Conservation (phyloP, 1,284 basidiomycete genomes). For the Xerocomus cyaneibrunnescens region DNA sequence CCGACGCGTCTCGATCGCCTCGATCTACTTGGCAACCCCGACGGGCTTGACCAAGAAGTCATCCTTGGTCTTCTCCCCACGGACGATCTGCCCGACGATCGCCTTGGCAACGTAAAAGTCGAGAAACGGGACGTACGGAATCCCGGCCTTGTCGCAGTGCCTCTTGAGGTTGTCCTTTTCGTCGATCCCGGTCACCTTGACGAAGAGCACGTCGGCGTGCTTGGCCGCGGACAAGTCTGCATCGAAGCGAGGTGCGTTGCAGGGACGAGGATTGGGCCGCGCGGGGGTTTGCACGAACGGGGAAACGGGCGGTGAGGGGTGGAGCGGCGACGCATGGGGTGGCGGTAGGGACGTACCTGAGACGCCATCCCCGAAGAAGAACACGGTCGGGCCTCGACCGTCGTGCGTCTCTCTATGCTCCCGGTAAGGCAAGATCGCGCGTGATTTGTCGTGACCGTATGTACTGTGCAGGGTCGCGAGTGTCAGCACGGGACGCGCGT, state of each 20-base stretch:
- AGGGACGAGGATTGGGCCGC: neutral
- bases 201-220: constrained; percentile 89
- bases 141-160: constrained; percentile 71
- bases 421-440: constrained; percentile 83
- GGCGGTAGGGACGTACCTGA: constrained; percentile 55
- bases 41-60: constrained; percentile 22
- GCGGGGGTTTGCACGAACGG: neutral
- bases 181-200: constrained; percentile 75
- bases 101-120: constrained; percentile 46
- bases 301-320: neutral
- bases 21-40: neutral
- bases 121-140: constrained; percentile 65
- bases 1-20: neutral
- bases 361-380: constrained; percentile 96
- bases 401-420: constrained; percentile 48
- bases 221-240: constrained; percentile 88
- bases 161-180: constrained; percentile 79
- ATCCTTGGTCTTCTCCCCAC: constrained; percentile 21
- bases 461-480: constrained; percentile 46
- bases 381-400: constrained; percentile 69
- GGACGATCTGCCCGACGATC: constrained; percentile 27
- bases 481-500: no score
- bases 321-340: neutral
- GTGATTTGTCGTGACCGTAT: constrained; percentile 93
- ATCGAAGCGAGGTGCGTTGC: neutral